phyloP scores from a whole-genome alignment of 2,329 filamentous ascomycete species.

The Simplicillium sp. region DNA sequence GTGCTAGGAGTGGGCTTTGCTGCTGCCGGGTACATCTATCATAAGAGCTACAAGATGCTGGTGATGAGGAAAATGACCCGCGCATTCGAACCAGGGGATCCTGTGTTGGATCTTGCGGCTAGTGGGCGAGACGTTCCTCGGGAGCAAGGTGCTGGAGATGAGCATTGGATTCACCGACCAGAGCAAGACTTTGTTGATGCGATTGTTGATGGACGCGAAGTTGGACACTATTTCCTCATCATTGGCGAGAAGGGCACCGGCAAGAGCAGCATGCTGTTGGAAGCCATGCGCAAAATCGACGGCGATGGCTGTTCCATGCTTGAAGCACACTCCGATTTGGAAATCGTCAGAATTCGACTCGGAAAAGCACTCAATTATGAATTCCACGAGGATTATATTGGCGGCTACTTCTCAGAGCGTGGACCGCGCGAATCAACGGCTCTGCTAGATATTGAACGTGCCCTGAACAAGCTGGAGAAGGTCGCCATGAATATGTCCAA shows the following conservation, averaged over 20 bases:
- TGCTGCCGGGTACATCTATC: conserved; percentile 66
- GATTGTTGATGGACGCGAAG: conserved; percentile 66
- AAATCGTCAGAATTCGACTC: conserved; percentile 87
- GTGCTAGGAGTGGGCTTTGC: conserved; percentile 59
- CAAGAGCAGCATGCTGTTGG: conserved; percentile 91
- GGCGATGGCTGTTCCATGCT: conserved; percentile 90
- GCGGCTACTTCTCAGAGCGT: conserved; percentile 87
- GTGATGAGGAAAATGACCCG: conserved; percentile 89
- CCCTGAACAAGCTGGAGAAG: conserved; percentile 96
- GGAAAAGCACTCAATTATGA: conserved; percentile 95
- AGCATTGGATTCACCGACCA: conserved; percentile 66
- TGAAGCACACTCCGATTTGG: conserved; percentile 87
- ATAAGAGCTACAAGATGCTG: conserved; percentile 78
- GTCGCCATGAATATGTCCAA: conserved; percentile 68
- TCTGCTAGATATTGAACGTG: conserved; percentile 87
- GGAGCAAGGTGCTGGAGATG: conserved; percentile 26
- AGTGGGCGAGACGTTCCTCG: conserved; percentile 46
- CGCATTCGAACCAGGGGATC: conserved; percentile 87
- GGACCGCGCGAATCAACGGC: conserved; percentile 89
- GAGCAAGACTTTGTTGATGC: conserved; percentile 74
- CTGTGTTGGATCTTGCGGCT: conserved; percentile 72
- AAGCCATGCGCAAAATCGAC: conserved; percentile 88
- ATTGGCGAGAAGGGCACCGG: conserved; percentile 94
- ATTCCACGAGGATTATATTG: conserved; percentile 96
- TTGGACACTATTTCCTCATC: conserved; percentile 83